Evolutionary conservation across 2,329 filamentous ascomycete species (phyloP).

Genomic region (Penicillium italicum): DNA sequence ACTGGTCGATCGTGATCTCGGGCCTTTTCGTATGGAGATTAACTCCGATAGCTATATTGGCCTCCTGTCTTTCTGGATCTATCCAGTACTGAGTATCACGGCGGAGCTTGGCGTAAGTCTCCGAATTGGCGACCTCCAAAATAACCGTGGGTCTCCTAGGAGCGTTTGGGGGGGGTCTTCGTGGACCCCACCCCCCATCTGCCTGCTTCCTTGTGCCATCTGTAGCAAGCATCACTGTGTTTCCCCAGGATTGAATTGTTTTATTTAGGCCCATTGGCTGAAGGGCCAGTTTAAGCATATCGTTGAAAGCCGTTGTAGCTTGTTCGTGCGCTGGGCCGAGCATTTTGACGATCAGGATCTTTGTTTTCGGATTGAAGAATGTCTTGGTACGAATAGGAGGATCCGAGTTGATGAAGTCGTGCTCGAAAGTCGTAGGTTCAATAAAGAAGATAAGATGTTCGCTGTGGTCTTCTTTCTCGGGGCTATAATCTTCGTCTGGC

Average conservation of each 20-base stretch:
- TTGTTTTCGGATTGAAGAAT: not conserved
- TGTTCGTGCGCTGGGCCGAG: not conserved
- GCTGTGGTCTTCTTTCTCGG: not conserved
- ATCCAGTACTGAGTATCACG: not conserved
- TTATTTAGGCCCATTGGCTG: not conserved
- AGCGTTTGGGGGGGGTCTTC: not conserved
- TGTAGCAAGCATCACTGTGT: not conserved
- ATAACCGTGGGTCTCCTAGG: not conserved
- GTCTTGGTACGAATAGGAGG: not conserved
- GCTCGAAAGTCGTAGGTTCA: not conserved
- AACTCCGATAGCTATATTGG: not conserved
- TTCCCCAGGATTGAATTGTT: not conserved
- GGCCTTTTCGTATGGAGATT: not conserved
- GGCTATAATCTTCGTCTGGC: too few species aligned
- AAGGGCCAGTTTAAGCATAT: not conserved
- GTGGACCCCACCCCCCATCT: constrained; percentile 1
- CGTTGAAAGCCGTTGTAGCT: not conserved
- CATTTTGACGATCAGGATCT: constrained; percentile 2
- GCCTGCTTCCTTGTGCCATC: constrained; percentile 4
- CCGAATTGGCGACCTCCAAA: not conserved
- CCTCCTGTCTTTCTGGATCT: not conserved
- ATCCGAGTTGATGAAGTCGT: not conserved
- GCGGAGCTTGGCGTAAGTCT: not conserved
- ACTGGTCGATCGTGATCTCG: not conserved
- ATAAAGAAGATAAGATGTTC: not conserved